Conservation (phyloP, 495 filamentous ascomycete genomes). For the Penicillium flavigenum region DNA sequence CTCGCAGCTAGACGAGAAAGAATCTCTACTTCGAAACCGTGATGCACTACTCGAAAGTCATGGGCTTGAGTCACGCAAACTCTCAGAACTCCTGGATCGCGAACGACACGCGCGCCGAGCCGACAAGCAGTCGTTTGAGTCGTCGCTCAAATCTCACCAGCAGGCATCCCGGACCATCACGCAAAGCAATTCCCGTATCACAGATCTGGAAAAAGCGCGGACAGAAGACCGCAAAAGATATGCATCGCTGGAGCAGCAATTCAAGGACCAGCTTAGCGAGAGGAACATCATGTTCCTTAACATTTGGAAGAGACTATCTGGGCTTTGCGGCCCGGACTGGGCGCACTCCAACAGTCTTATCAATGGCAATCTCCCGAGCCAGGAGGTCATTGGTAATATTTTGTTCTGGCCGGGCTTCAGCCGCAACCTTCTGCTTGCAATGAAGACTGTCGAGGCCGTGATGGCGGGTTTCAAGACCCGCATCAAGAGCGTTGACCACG, state of each 20-base stretch:
- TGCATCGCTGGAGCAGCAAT: slow-evolving; percentile 68
- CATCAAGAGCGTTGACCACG: slow-evolving; percentile 79
- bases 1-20: slow-evolving; percentile 77
- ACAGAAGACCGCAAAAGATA: slow-evolving; percentile 73
- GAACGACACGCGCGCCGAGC: slow-evolving; percentile 81
- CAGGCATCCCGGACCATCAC: slow-evolving; percentile 77
- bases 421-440: slow-evolving; percentile 80
- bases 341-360: slow-evolving; percentile 84
- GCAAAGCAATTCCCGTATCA: slow-evolving; percentile 76
- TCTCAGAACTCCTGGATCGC: slow-evolving; percentile 86
- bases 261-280: slow-evolving; percentile 83
- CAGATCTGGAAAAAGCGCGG: slow-evolving; percentile 76
- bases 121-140: slow-evolving; percentile 83
- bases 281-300: slow-evolving; percentile 82
- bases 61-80: slow-evolving; percentile 78
- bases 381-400: slow-evolving; percentile 74
- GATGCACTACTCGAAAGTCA: slow-evolving; percentile 87
- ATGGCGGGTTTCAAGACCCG: slow-evolving; percentile 77
- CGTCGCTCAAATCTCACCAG: slow-evolving; percentile 80
- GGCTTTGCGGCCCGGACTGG: slow-evolving; percentile 90
- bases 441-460: slow-evolving; percentile 84
- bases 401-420: slow-evolving; percentile 78
- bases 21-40: slow-evolving; percentile 84
- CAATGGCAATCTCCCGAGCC: slow-evolving; percentile 76
- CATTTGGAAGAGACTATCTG: slow-evolving; percentile 82